Evolutionary conservation across 371 early-diverging fungal species (phyloP).

Genomic region (Umbelopsis sp.): DNA sequence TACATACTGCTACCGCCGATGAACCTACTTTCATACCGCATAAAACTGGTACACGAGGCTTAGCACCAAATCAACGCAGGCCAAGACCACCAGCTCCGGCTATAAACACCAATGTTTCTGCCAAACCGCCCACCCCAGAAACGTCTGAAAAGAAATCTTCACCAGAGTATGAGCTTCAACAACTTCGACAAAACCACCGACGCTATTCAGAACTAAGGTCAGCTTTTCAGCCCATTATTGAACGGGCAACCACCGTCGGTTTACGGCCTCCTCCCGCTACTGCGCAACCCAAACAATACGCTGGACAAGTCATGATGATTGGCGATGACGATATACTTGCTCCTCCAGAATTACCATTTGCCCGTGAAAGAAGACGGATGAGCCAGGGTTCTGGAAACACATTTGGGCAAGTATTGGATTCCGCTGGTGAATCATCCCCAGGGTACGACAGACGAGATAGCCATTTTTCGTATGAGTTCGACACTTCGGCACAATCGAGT

Average conservation of each 20-base stretch:
- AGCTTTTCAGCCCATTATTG: constrained; percentile 3
- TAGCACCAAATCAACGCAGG: not conserved
- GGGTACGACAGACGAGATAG: not conserved
- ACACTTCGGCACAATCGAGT: constrained; percentile 5
- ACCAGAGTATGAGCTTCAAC: not conserved
- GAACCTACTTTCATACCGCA: not conserved
- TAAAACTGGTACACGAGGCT: not conserved
- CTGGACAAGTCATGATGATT: not conserved
- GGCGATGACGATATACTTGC: constrained; percentile 1
- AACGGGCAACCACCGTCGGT: not conserved
- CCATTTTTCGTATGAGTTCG: not conserved
- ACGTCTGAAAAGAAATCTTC: not conserved
- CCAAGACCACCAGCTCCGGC: not conserved
- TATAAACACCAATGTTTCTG: not conserved
- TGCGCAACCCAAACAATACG: constrained; percentile 1
- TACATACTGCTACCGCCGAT: constrained; percentile 5
- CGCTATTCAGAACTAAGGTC: constrained; percentile 8
- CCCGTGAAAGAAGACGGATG: not conserved
- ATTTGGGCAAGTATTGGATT: constrained; percentile 9
- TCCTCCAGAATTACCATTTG: constrained; percentile 14
- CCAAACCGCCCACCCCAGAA: not conserved
- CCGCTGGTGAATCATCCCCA: constrained; percentile 1
- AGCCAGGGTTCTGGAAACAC: constrained; percentile 11
- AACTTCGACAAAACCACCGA: not conserved
- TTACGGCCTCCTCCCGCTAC: not conserved